Evolutionary conservation across 2,329 filamentous ascomycete genomes (phyloP), one percentile per base, ranked within the genome.

Genomic region (Aspergillus unguis): DNA sequence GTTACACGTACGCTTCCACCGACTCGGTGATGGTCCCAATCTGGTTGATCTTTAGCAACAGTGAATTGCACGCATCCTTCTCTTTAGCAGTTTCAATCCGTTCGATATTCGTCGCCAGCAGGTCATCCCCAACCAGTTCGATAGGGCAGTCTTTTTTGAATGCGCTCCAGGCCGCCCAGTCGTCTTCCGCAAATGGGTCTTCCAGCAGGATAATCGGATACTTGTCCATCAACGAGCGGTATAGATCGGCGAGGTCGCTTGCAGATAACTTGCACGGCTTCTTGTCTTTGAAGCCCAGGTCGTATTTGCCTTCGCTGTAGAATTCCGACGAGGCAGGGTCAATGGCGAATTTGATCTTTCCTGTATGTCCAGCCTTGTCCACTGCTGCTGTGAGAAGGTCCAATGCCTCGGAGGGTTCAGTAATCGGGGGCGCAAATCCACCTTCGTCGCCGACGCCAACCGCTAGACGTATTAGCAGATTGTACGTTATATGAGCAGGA

Each of bases 101-200:
- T 69, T 89, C 80, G 60, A 94, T 94, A 86, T 99, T 99, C 78
- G 94, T 99, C 77, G 99, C 94, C 64, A 94, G 97, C 84, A 99
- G 79, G 74, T 99, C 94, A 73, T 99, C 94, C 81, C 78, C 94
- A 64, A 99, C 94, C 73, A 99, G 91, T 84, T 99, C 94, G 83
- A 95, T 92, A 78, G 96, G 86, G 72, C 90, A 91, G 68, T 90
- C 94, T 88, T 96, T 96, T 88, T 88, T 96, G 87, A 97, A 99
- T 87, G 97, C 96, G 85, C 90, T 95, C 94, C 94, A 99, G 58
- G 94, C 94, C 85, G 97, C 92, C 94, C 94, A 99, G 83, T 99
- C 94, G 71, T 97, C 94, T 85, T 99, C 94, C 62, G 90, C 92
- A 79, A 99, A 99, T 73, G 94, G 94, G 76, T 99, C 94, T 82